A percentile compares a stretch with the other conserved stretches of the same genome.
Conservation (phyloP, 2,329 filamentous ascomycete genomes). For the Phaeosphaeria sp. region DNA sequence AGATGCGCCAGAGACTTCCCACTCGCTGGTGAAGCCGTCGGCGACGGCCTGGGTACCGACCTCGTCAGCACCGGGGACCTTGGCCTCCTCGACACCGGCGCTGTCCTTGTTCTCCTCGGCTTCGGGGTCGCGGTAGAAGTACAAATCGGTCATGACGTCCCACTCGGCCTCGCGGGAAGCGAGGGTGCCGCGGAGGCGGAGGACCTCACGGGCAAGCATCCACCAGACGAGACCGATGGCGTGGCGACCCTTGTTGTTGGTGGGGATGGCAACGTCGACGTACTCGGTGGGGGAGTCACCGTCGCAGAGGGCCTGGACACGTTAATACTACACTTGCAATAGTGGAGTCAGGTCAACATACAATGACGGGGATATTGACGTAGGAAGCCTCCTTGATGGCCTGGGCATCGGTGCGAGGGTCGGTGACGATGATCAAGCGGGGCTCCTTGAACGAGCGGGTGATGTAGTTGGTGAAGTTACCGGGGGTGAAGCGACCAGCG, state of each 20-base stretch:
- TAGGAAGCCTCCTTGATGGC: slow-evolving; percentile 99
- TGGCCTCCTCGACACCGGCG: slow-evolving; percentile 80
- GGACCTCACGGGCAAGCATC: slow-evolving; percentile 99
- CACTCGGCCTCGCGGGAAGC: slow-evolving; percentile 94
- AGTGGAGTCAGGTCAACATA: slow-evolving; percentile 17
- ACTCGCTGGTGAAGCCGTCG: slow-evolving; percentile 80
- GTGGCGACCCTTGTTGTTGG: slow-evolving; percentile 99
- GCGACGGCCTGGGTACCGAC: slow-evolving; percentile 80
- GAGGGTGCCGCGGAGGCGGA: slow-evolving; percentile 96
- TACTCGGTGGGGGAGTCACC: slow-evolving; percentile 99
- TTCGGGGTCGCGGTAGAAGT: slow-evolving; percentile 99
- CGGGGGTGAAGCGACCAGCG: slow-evolving; percentile 98
- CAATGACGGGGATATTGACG: slow-evolving; percentile 99
- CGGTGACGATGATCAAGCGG: slow-evolving; percentile 98
- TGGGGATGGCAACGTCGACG: slow-evolving; percentile 99
- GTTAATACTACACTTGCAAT: slow-evolving; percentile 10
- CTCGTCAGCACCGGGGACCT: slow-evolving; percentile 85
- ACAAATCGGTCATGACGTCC: slow-evolving; percentile 99
- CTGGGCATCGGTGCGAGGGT: slow-evolving; percentile 99
- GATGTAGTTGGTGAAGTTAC: slow-evolving; percentile 99
- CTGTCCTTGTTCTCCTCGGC: slow-evolving; percentile 98
- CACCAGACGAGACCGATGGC: slow-evolving; percentile 99
- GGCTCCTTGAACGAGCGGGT: slow-evolving; percentile 99
- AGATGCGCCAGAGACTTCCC: slow-evolving; percentile 75
- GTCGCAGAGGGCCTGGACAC: slow-evolving; percentile 80